Evolutionary conservation across 225 moss, liverwort and hornwort species (phyloP).

Genomic region (Climacium dendroides): DNA sequence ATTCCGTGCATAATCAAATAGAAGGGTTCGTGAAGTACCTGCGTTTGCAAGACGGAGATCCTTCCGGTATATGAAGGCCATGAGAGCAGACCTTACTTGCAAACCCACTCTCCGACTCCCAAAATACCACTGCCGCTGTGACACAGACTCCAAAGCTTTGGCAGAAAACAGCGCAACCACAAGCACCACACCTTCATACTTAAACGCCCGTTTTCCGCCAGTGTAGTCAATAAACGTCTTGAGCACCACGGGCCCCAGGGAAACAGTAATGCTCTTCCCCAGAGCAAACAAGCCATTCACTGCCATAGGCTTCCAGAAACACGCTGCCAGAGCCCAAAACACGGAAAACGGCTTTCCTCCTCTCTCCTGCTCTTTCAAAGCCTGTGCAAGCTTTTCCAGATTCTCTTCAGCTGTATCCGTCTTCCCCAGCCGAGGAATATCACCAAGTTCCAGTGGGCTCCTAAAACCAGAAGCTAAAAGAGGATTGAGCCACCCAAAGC

Average conservation of each 20-base stretch:
- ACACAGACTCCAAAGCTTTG: neutral
- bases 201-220: neutral
- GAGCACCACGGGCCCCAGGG: neutral
- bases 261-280: neutral
- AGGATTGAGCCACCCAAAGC: neutral
- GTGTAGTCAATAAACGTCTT: neutral
- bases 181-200: neutral
- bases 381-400: neutral
- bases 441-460: neutral
- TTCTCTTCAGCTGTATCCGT: neutral
- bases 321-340: neutral
- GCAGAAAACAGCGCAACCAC: neutral
- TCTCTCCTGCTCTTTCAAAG: neutral
- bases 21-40: neutral
- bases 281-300: neutral
- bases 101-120: neutral
- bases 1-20: neutral
- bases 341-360: neutral
- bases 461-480: neutral
- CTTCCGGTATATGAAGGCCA: neutral
- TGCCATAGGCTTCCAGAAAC: neutral
- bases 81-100: neutral
- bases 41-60: neutral
- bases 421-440: neutral
- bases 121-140: neutral